phyloP scores from a whole-genome alignment of 495 filamentous ascomycete genomes.

The Podospora pseudocomata region DNA sequence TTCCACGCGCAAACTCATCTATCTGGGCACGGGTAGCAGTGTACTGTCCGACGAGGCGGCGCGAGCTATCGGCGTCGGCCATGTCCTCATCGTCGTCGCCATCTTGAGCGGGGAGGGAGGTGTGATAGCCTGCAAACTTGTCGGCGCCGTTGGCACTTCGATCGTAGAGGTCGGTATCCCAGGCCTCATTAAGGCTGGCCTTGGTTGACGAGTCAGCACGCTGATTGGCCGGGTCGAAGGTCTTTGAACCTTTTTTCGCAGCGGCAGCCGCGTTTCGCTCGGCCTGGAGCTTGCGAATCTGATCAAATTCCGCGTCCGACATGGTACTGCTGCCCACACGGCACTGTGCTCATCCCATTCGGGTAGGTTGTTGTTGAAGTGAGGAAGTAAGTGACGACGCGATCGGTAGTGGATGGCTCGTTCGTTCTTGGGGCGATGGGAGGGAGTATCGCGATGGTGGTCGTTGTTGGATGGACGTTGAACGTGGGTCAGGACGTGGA shows the following conservation, averaged over 20 bases:
- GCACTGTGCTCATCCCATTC: conserved; percentile 24
- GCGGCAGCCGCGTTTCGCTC: conserved; percentile 87
- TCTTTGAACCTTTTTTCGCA: conserved; percentile 80
- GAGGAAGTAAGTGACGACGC: neutral
- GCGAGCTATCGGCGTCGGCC: conserved; percentile 66
- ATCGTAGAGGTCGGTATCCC: conserved; percentile 92
- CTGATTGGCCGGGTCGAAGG: conserved; percentile 81
- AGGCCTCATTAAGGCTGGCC: conserved; percentile 88
- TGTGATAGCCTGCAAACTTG: conserved; percentile 88
- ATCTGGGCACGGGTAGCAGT: conserved; percentile 88
- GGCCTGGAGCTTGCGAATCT: conserved; percentile 76
- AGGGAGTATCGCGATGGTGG: neutral
- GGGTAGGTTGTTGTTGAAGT: conserved; percentile 1
- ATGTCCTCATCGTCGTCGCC: conserved; percentile 81
- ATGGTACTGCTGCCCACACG: conserved; percentile 31
- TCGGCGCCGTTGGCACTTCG: conserved; percentile 60
- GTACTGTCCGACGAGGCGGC: conserved; percentile 91
- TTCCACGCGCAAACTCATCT: conserved; percentile 86
- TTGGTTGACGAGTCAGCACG: conserved; percentile 89
- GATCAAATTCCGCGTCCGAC: conserved; percentile 75
- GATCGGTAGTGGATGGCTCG: conserved; percentile 7
- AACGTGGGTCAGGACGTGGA: neutral
- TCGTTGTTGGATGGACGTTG: conserved; percentile 1
- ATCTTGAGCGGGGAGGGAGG: conserved; percentile 76
- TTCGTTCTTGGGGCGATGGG: neutral